Base-by-base conservation (phyloP, 192 early-diverging fungal genomes). In the Podila verticillata region DNA sequence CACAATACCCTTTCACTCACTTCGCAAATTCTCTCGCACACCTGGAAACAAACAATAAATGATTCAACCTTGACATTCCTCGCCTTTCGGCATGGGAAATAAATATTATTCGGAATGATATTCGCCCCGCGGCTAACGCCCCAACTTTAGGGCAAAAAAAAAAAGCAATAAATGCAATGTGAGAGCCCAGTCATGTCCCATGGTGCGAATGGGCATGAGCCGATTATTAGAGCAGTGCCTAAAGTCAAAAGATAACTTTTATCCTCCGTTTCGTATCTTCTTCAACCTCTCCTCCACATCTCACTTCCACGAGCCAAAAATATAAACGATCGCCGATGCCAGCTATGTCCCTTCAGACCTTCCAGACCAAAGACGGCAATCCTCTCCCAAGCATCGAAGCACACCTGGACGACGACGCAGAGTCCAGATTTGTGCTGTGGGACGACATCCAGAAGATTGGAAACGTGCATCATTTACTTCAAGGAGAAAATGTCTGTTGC, bases 191-290 rank as follows among this genome's bases (percentile, higher is more conserved):
- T 12, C 51, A 54, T 54, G 51, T 26, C 24, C n/a, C 22, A 54
- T 24, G 51, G 20, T 17, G 13, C 9, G 35, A 2, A 36, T 36
- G 35, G 35, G 36, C 49, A 51, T 51, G 49, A 5, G n/a, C n/a
- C n/a, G n/a, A 51, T 24, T 19, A 51, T 54, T 54, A 19, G n/a
- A n/a, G 51, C 51, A 54, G 51, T 54, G 51, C 51, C n/a, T n/a
- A n/a, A n/a, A n/a, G n/a, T n/a, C n/a, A n/a, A n/a, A n/a, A n/a
- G n/a, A n/a, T n/a, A n/a, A n/a, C 22, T 51, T 24, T 51, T 51
- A 22, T 22, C 49, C 4, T 22, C 22, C 22, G 20, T 51, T n/a
- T 54, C 22, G 39, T 17, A 44, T 44, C 13, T 44, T 39, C 15
- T 17, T 24, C 17, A 8, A 4, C 2, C 5, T 24, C n/a, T 54